A percentile compares a stretch with the other conserved stretches of the same genome.
Evolutionary conservation across 2,329 filamentous ascomycete genomes (phyloP).

Genomic region (Thielaviopsis cerberus): DNA sequence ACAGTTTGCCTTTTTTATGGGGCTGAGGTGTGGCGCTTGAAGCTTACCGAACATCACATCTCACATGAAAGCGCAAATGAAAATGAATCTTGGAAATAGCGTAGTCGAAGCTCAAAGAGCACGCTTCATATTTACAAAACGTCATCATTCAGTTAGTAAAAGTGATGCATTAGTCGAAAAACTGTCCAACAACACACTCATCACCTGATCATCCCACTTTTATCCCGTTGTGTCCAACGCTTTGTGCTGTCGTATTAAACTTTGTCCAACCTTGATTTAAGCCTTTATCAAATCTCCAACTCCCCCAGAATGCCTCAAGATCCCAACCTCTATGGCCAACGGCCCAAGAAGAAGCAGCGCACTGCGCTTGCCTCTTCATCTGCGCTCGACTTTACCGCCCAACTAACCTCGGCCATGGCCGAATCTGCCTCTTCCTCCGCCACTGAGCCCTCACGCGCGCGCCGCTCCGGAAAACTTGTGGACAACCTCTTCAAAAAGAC

Average conservation of each 20-base stretch:
- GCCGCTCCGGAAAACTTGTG: background rate
- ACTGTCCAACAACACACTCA: too few species aligned
- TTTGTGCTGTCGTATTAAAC: too few species aligned
- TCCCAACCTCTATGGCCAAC: constrained; percentile 57
- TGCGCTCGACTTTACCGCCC: constrained; percentile 70
- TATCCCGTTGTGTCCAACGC: too few species aligned
- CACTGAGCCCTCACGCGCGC: constrained; percentile 8
- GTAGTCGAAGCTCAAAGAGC: too few species aligned
- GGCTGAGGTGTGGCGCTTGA: background rate
- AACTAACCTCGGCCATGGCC: constrained; percentile 65
- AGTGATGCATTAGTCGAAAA: too few species aligned
- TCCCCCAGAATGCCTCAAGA: constrained; percentile 38
- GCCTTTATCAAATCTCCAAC: too few species aligned
- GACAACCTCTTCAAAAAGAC: constrained; percentile 1
- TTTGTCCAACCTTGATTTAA: too few species aligned
- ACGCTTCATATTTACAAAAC: too few species aligned
- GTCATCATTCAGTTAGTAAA: too few species aligned
- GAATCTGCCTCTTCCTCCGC: constrained; percentile 24
- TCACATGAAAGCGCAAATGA: too few species aligned
- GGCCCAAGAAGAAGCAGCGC: constrained; percentile 48
- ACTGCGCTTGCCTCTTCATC: constrained; percentile 53
- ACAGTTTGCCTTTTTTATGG: background rate
- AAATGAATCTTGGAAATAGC: too few species aligned
- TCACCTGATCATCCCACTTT: too few species aligned
- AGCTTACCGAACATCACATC: background rate